Percentiles rank a stretch among this genome's conserved stretches.
These are phyloP conservation scores for Castanopsis chinensis DNA, from an alignment of 306 rosid species.

Conservation along the genomic window DNA sequence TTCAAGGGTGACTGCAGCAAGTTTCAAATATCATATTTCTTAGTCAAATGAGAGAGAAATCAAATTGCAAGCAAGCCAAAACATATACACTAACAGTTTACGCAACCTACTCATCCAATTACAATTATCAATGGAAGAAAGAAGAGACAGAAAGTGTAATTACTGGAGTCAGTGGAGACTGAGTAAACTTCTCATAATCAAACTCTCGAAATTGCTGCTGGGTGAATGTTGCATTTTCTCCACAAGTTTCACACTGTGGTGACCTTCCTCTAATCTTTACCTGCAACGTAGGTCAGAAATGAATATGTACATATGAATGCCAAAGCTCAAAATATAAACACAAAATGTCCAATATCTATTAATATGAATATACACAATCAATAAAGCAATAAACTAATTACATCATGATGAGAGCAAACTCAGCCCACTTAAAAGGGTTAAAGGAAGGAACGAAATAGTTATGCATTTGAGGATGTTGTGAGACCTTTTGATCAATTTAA, in stretches of 20 bases:
- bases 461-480: too few species aligned
- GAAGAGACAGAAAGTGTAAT: not conserved
- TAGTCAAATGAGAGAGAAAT: conserved; percentile 13
- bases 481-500: too few species aligned
- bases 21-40: conserved; percentile 1
- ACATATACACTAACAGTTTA: too few species aligned
- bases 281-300: conserved; percentile 38
- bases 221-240: conserved; percentile 60
- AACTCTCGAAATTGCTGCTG: conserved; percentile 64
- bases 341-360: not conserved
- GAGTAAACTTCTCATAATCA: conserved; percentile 86
- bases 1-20: conserved; percentile 67
- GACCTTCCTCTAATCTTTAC: conserved; percentile 95
- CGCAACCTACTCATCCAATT: not conserved
- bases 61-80: not conserved
- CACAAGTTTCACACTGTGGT: conserved; percentile 66
- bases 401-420: not conserved
- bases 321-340: not conserved
- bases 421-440: not conserved
- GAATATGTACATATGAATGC: not conserved
- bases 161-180: conserved; percentile 76
- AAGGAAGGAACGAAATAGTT: too few species aligned
- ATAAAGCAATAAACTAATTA: not conserved
- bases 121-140: not conserved
- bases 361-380: not conserved